Conservation (phyloP, 192 early-diverging fungal genomes). For the Thoreauomyces humboldtii region DNA sequence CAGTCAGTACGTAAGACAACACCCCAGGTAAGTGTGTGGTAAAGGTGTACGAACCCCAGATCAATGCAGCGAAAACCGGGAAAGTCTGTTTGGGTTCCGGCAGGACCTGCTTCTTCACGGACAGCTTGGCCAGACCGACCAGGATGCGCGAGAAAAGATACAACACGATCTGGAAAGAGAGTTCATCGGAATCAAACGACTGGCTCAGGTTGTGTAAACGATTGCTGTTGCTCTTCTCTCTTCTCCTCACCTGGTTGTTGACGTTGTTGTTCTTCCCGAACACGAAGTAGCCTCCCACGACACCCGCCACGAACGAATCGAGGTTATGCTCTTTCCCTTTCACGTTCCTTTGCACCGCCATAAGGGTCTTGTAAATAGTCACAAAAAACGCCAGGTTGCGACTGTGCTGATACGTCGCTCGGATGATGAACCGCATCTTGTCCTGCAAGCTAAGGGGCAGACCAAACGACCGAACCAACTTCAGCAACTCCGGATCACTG, state of each 20-base stretch:
- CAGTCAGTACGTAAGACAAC: background rate
- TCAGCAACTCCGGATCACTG: too few relatives aligned
- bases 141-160: conserved; percentile 92
- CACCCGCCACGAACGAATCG: conserved; percentile 88
- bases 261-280: conserved; percentile 95
- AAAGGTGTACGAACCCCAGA: conserved; percentile 68
- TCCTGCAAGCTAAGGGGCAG: conserved; percentile 67
- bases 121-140: conserved; percentile 81
- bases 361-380: conserved; percentile 89
- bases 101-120: conserved; percentile 67
- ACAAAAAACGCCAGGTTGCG: conserved; percentile 88
- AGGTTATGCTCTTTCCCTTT: conserved; percentile 71
- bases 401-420: conserved; percentile 86
- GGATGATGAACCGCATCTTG: conserved; percentile 73
- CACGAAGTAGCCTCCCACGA: conserved; percentile 87
- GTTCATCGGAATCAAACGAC: background rate
- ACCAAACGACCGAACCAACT: too few relatives aligned
- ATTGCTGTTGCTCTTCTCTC: background rate
- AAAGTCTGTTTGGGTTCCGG: conserved; percentile 78
- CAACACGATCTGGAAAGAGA: conserved; percentile 71
- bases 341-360: conserved; percentile 72
- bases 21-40: background rate
- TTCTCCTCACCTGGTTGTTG: conserved; percentile 80
- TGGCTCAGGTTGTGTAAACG: background rate
- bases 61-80: conserved; percentile 87